phyloP scores from a whole-genome alignment of 768 basidiomycete species.

The Rhodotorula kratochvilovae region DNA sequence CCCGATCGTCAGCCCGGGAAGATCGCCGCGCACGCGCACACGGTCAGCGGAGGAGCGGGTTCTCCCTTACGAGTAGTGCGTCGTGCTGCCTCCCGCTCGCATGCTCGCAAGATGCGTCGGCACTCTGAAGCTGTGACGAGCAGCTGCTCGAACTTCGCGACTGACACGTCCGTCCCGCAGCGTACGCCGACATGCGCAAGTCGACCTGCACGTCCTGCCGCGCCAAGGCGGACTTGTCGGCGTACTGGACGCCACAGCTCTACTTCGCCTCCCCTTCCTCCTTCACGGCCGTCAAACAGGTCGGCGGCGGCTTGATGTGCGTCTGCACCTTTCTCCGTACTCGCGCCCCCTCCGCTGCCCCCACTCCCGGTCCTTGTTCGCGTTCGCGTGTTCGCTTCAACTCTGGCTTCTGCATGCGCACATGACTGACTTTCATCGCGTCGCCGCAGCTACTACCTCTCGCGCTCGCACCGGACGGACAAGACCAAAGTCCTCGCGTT shows the following conservation, averaged over 20 bases:
- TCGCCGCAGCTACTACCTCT: constrained; percentile 13
- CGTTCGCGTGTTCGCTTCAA: too few species aligned
- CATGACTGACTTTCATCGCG: too few species aligned
- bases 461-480: constrained; percentile 45
- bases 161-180: too few species aligned
- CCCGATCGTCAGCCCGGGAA: constrained; percentile 39
- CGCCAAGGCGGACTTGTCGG: constrained; percentile 46
- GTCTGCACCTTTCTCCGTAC: too few species aligned
- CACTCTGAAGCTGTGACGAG: too few species aligned
- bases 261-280: constrained; percentile 7
- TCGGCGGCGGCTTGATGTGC: constrained; percentile 37
- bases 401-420: too few species aligned
- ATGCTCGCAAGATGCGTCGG: too few species aligned
- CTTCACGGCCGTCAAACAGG: not conserved
- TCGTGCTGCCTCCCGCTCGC: not conserved
- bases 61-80: constrained; percentile 18
- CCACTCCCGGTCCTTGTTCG: too few species aligned
- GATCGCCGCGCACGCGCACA: constrained; percentile 44
- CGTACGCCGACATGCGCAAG: constrained; percentile 44
- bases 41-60: constrained; percentile 49
- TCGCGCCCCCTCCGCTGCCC: too few species aligned
- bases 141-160: too few species aligned
- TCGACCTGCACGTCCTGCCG: constrained; percentile 48
- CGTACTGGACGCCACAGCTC: constrained; percentile 33
- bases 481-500: constrained; percentile 46